Evolutionary conservation across 2,329 filamentous ascomycete genomes (phyloP).

Genomic region (Alternaria metachromatica): DNA sequence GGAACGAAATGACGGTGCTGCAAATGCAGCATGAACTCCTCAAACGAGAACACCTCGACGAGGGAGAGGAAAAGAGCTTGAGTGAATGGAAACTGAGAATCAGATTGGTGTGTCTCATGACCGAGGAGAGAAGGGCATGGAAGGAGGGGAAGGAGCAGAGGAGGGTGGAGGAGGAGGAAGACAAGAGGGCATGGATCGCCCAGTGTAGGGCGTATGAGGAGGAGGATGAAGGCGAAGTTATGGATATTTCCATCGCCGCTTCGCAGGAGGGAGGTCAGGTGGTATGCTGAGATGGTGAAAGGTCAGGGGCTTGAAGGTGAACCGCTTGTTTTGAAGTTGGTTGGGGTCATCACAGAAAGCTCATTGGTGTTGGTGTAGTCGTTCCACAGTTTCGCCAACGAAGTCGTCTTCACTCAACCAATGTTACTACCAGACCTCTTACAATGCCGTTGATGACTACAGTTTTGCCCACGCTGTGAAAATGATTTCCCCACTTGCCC

Average conservation of each 20-base stretch:
- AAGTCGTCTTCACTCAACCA: not conserved
- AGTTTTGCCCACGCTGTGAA: not conserved
- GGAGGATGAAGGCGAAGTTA: not conserved
- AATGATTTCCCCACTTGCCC: not conserved
- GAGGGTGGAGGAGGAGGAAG: not conserved
- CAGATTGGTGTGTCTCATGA: not conserved
- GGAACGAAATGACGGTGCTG: not conserved
- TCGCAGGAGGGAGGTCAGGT: not conserved
- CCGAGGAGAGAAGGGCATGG: not conserved
- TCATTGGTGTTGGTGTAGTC: not conserved
- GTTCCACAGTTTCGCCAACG: too few relatives aligned
- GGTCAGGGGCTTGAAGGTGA: not conserved
- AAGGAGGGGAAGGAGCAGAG: not conserved
- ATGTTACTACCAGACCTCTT: not conserved
- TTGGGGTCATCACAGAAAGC: not conserved
- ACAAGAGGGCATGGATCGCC: not conserved
- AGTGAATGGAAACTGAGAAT: not conserved
- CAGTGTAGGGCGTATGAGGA: not conserved
- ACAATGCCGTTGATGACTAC: too few relatives aligned
- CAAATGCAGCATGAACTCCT: constrained; percentile 1
- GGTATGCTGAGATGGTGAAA: not conserved
- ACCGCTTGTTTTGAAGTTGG: not conserved
- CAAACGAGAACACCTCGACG: not conserved
- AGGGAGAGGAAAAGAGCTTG: not conserved
- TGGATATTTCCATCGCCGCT: not conserved